Conservation (phyloP, 1,284 basidiomycete species). For the Coriolopsis trogii region DNA sequence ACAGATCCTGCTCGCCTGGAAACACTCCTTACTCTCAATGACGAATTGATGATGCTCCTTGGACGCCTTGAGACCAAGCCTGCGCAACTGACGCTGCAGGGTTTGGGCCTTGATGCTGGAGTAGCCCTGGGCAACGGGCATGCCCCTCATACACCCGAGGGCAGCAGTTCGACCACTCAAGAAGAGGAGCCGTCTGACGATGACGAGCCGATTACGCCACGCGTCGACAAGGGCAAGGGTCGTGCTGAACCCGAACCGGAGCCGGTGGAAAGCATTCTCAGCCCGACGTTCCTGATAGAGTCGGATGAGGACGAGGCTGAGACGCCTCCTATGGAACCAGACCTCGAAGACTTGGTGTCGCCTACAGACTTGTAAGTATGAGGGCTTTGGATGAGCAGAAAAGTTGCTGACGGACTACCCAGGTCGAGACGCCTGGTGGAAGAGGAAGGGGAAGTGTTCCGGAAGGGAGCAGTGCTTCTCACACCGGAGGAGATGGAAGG, state of each 20-base stretch:
- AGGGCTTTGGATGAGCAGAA: background rate
- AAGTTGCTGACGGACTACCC: background rate
- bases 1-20: conserved; percentile 63
- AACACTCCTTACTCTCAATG: conserved; percentile 72
- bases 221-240: conserved; percentile 75
- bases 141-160: conserved; percentile 27
- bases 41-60: conserved; percentile 61
- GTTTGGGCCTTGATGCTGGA: conserved; percentile 47
- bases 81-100: conserved; percentile 42
- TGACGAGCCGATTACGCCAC: conserved; percentile 55
- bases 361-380: conserved; percentile 61
- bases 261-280: conserved; percentile 67
- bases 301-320: conserved; percentile 65
- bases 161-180: conserved; percentile 10
- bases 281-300: conserved; percentile 69
- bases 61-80: conserved; percentile 42
- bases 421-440: conserved; percentile 81
- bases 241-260: conserved; percentile 69
- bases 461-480: conserved; percentile 81
- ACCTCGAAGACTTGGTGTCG: conserved; percentile 43
- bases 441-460: conserved; percentile 91
- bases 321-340: conserved; percentile 43
- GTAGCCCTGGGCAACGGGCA: conserved; percentile 24
- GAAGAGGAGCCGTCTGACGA: conserved; percentile 31
- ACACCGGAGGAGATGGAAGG: conserved; percentile 86